These are phyloP conservation scores for Suhomyces panamericanus DNA, from an alignment of 1,139 yeast species.

Conservation along the genomic window DNA sequence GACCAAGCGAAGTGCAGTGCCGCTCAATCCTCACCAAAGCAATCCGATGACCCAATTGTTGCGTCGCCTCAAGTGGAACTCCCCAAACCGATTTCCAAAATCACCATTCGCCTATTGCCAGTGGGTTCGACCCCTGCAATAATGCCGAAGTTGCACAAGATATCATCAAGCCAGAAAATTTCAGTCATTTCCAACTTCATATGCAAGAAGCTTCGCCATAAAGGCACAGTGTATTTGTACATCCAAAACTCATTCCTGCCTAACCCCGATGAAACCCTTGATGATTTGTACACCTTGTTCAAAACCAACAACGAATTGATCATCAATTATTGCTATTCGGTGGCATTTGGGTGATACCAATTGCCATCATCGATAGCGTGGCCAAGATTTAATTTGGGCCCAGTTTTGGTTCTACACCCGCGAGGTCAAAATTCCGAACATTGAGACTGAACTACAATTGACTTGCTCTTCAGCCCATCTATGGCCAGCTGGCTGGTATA, in stretches of 20 bases:
- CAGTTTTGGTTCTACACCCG: too few relatives aligned
- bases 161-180: conserved; percentile 48
- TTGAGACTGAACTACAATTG: too few relatives aligned
- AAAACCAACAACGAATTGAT: conserved; percentile 51
- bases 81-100: conserved; percentile 20
- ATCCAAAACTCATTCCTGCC: conserved; percentile 64
- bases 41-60: neutral
- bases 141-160: conserved; percentile 50
- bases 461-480: too few relatives aligned
- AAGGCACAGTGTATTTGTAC: conserved; percentile 37
- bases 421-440: too few relatives aligned
- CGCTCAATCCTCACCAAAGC: neutral
- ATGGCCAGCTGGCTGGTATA: too few relatives aligned
- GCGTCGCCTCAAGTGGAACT: neutral
- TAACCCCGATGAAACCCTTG: conserved; percentile 55
- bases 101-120: conserved; percentile 54
- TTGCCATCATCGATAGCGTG: neutral
- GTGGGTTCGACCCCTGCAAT: conserved; percentile 58
- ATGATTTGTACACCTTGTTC: conserved; percentile 47
- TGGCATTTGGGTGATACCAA: conserved; percentile 53
- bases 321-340: conserved; percentile 53
- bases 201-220: conserved; percentile 38
- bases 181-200: conserved; percentile 48
- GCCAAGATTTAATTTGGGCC: too few relatives aligned
- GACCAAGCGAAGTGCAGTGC: neutral